Base-by-base conservation (phyloP, 345 rosid genomes). In the Pugionium dolabratum region DNA sequence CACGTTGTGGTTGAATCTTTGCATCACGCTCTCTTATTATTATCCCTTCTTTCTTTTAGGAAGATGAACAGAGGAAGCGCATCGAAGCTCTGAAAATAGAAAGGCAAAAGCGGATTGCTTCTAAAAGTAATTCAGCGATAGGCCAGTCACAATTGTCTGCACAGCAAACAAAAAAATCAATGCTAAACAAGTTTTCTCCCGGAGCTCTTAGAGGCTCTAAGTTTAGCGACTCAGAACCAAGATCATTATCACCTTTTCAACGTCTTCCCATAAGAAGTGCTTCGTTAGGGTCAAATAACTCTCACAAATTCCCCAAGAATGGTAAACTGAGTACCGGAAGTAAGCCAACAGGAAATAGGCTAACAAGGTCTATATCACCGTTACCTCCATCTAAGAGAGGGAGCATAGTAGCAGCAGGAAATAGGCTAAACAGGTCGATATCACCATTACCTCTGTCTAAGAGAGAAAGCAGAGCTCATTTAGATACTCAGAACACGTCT, bases 91-190 rank as follows among this genome's bases (percentile, higher is more conserved):
- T 92, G 72, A 92, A 86, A 73, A 55, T 83, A 51, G 89, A 81
- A 73, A 89, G 98, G 78, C 95, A 92, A 69, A 87, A 92, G 80
- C 77, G 98, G 79, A 92, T 92, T 62, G 86, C 95, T 70, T 80
- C 96, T 39, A 83, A 85, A 73, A 81, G 83, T 61, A 76, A 84
- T 68, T 70, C 90, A 28, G 47, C 66, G 34, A 68, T 82, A 49
- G 76, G 75, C 60, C 88, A 77, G 72, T 56, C 87, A 65, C 64
- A 75, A 36, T 69, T 68, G 45, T 57, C 81, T 36, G 68, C 69
- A 45, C 83, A 75, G 53, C 88, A 75, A 83, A 63, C 77, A 61
- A 79, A 77, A 75, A 94, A 83, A 77, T 79, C 63, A 32, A 57
- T 86, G 45, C 81, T 81, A 1, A 65, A 72, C 46, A 89, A 87